phyloP scores from a whole-genome alignment of 2,329 filamentous ascomycete species.

The Pseudocercospora pini-densiflorae region DNA sequence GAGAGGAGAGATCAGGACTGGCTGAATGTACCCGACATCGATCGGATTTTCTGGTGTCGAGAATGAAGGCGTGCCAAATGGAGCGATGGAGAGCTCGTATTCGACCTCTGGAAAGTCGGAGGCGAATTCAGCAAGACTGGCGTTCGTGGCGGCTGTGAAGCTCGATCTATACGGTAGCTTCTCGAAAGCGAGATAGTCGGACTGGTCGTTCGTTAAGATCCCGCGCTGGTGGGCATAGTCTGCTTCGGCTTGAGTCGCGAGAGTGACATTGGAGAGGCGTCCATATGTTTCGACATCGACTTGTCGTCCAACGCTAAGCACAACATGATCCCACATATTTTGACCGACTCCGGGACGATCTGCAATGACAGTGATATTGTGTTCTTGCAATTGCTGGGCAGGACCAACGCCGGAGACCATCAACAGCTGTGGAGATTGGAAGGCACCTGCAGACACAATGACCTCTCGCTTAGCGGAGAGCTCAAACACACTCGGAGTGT shows the following conservation, averaged over 20 bases:
- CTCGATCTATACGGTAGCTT: no score
- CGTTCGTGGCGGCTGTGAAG: slow-evolving; percentile 24
- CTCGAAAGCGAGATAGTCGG: no score
- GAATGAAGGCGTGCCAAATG: slow-evolving; percentile 1
- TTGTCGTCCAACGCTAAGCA: no score
- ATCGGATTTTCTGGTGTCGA: slow-evolving; percentile 4
- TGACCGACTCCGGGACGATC: slow-evolving; percentile 51
- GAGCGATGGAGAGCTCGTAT: slow-evolving; percentile 24
- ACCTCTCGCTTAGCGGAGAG: slow-evolving; percentile 40
- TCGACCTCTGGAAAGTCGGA: slow-evolving; percentile 37
- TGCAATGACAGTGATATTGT: slow-evolving; percentile 58
- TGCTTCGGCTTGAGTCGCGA: no score
- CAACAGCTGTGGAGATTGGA: slow-evolving; percentile 67
- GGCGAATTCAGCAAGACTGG: slow-evolving; percentile 14
- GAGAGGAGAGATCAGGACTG: background rate
- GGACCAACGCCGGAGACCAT: slow-evolving; percentile 68
- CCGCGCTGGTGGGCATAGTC: no score
- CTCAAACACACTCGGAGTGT: background rate
- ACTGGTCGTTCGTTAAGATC: no score
- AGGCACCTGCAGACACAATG: slow-evolving; percentile 58
- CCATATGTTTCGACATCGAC: no score
- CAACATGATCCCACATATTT: no score
- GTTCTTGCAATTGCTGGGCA: slow-evolving; percentile 53
- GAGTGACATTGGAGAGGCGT: no score
- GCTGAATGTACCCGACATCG: background rate